A percentile compares a stretch with the other conserved stretches of the same genome.
These are phyloP conservation scores for Gilbertella persicaria DNA, from an alignment of 371 early-diverging fungal genomes.

Conservation along the genomic window DNA sequence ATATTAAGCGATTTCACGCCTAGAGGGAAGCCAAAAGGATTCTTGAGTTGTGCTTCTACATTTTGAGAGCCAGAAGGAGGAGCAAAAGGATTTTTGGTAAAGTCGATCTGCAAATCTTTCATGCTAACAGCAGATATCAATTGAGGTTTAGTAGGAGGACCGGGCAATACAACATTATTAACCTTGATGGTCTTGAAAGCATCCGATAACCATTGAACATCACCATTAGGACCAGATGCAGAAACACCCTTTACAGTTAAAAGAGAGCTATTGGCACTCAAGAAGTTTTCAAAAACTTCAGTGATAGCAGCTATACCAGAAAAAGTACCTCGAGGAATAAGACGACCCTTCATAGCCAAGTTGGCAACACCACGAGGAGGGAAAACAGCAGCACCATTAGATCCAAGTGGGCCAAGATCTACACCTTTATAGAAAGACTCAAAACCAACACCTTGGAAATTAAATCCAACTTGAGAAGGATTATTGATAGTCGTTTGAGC, in stretches of 20 bases:
- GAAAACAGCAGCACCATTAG: slow-evolving; percentile 38
- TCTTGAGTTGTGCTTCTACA: slow-evolving; percentile 53
- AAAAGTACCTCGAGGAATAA: slow-evolving; percentile 46
- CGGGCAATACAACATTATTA: slow-evolving; percentile 51
- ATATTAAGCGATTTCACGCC: slow-evolving; percentile 49
- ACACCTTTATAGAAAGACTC: slow-evolving; percentile 30
- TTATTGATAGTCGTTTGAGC: slow-evolving; percentile 51
- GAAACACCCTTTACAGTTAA: slow-evolving; percentile 53
- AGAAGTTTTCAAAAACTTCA: slow-evolving; percentile 51
- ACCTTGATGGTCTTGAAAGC: slow-evolving; percentile 56
- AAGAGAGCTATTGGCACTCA: slow-evolving; percentile 33
- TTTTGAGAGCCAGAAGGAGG: slow-evolving; percentile 49
- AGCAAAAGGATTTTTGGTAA: slow-evolving; percentile 52
- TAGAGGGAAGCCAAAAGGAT: slow-evolving; percentile 63
- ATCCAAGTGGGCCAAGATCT: slow-evolving; percentile 37
- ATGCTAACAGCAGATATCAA: slow-evolving; percentile 49
- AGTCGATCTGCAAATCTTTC: slow-evolving; percentile 53
- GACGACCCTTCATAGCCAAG: slow-evolving; percentile 54
- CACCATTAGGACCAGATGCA: slow-evolving; percentile 52
- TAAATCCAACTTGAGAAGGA: slow-evolving; percentile 62
- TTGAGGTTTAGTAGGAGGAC: slow-evolving; percentile 27
- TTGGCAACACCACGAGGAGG: slow-evolving; percentile 29
- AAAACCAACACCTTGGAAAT: slow-evolving; percentile 35
- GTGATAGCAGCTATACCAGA: slow-evolving; percentile 54
- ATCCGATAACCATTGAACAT: slow-evolving; percentile 54